phyloP scores from a whole-genome alignment of 768 basidiomycete species.

The Rhodotorula toruloides region DNA sequence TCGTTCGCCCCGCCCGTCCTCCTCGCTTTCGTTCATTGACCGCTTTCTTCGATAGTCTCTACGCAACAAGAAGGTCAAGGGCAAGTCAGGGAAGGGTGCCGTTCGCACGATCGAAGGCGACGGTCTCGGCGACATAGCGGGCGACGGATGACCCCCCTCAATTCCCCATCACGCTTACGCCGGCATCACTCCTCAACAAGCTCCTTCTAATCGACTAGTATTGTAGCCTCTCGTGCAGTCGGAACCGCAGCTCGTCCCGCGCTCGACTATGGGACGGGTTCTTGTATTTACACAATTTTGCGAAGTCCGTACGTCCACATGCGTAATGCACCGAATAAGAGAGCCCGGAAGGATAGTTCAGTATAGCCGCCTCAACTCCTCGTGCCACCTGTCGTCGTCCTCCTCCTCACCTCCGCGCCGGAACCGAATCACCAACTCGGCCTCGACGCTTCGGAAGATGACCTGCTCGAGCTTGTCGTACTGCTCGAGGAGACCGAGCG shows the following conservation, averaged over 20 bases:
- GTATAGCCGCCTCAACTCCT: constrained; percentile 26
- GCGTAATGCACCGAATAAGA: not conserved
- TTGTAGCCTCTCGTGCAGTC: too few relatives aligned
- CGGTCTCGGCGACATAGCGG: constrained; percentile 11
- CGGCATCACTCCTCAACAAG: too few relatives aligned
- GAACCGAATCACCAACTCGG: constrained; percentile 16
- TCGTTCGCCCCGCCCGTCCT: not conserved
- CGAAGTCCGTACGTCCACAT: too few relatives aligned
- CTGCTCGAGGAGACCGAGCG: constrained; percentile 6
- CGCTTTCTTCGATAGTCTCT: constrained; percentile 11
- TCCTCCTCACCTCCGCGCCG: not conserved
- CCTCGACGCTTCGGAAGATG: constrained; percentile 23
- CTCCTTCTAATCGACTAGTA: too few relatives aligned
- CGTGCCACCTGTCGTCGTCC: not conserved
- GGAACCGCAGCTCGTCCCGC: too few relatives aligned
- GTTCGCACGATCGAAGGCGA: constrained; percentile 43
- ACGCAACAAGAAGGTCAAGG: constrained; percentile 38
- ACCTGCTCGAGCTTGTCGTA: constrained; percentile 20
- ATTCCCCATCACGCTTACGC: too few relatives aligned
- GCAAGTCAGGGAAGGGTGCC: constrained; percentile 17
- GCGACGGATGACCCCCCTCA: constrained; percentile 2
- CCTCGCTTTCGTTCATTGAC: not conserved
- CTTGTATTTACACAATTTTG: too few relatives aligned
- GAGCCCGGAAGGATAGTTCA: not conserved
- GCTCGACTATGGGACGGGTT: too few relatives aligned